Evolutionary conservation across 2,329 filamentous ascomycete species (phyloP).

Genomic region (Aureobasidium pullulans): DNA sequence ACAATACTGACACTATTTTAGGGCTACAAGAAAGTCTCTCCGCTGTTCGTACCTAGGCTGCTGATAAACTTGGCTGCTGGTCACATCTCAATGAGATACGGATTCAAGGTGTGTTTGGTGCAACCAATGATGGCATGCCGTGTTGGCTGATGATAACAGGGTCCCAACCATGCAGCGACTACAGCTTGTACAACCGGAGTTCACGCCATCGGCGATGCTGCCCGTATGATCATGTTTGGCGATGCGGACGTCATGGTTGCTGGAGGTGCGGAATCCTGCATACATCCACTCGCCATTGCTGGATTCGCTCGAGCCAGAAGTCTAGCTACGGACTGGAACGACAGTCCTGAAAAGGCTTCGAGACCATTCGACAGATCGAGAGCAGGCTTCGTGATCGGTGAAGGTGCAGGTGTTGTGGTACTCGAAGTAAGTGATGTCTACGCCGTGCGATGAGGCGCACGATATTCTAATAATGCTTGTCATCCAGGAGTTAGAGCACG

Average conservation of each 20-base stretch:
- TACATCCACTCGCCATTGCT: conserved; percentile 86
- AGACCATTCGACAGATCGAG: conserved; percentile 78
- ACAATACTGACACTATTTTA: conserved; percentile 28
- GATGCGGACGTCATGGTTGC: conserved; percentile 94
- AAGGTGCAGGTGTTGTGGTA: conserved; percentile 81
- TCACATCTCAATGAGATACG: conserved; percentile 87
- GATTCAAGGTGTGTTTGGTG: conserved; percentile 54
- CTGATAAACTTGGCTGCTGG: conserved; percentile 93
- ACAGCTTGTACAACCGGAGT: conserved; percentile 96
- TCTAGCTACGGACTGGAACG: conserved; percentile 73
- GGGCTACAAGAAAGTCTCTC: conserved; percentile 91
- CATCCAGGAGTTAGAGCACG: conserved; percentile 70
- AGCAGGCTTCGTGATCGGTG: conserved; percentile 83
- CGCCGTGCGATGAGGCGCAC: not conserved
- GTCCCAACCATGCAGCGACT: conserved; percentile 85
- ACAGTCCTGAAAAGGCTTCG: conserved; percentile 62
- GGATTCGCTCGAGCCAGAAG: conserved; percentile 86
- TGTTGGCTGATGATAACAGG: conserved; percentile 41
- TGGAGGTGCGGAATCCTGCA: conserved; percentile 91
- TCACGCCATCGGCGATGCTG: conserved; percentile 88
- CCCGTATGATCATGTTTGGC: conserved; percentile 82
- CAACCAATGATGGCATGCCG: not conserved
- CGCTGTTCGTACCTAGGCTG: conserved; percentile 84
- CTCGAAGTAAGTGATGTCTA: conserved; percentile 53
- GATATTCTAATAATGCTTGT: conserved; percentile 3